These are phyloP conservation scores for Ophiostoma perfectum DNA, from an alignment of 2,329 filamentous ascomycete species.

Conservation along the genomic window DNA sequence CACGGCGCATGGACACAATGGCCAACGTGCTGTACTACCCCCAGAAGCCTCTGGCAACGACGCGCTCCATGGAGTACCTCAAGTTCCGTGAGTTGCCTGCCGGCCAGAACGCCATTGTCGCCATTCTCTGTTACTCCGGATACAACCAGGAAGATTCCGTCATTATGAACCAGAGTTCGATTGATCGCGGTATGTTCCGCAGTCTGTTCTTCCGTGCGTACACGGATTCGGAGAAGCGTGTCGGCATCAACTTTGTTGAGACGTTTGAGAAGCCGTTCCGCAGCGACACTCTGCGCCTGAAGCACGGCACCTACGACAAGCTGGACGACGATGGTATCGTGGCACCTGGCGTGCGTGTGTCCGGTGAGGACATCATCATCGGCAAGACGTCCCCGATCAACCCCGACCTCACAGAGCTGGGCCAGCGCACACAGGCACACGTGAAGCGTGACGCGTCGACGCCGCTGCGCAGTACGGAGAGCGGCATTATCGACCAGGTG, in stretches of 20 bases:
- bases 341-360: conserved; percentile 86
- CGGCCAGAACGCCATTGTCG: conserved; percentile 96
- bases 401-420: conserved; percentile 86
- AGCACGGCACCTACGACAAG: conserved; percentile 95
- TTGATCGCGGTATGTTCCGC: conserved; percentile 93
- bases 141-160: conserved; percentile 99
- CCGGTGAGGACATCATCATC: conserved; percentile 97
- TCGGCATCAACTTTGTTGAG: conserved; percentile 89
- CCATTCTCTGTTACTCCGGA: conserved; percentile 93
- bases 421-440: conserved; percentile 83
- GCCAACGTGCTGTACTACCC: conserved; percentile 98
- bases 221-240: conserved; percentile 92
- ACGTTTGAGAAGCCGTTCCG: conserved; percentile 93
- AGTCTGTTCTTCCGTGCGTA: conserved; percentile 98
- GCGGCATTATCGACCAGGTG: conserved; percentile 91
- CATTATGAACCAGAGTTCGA: conserved; percentile 99
- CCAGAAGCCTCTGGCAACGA: conserved; percentile 93
- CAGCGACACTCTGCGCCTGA: conserved; percentile 80
- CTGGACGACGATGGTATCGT: conserved; percentile 95
- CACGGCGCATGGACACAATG: conserved; percentile 98
- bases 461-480: conserved; percentile 89
- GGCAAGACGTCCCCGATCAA: conserved; percentile 96
- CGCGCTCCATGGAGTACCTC: conserved; percentile 95
- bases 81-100: conserved; percentile 97
- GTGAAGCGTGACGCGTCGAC: conserved; percentile 95